These are phyloP conservation scores for Cercospora beticola DNA, from an alignment of 2,329 filamentous ascomycete genomes.

Conservation along the genomic window DNA sequence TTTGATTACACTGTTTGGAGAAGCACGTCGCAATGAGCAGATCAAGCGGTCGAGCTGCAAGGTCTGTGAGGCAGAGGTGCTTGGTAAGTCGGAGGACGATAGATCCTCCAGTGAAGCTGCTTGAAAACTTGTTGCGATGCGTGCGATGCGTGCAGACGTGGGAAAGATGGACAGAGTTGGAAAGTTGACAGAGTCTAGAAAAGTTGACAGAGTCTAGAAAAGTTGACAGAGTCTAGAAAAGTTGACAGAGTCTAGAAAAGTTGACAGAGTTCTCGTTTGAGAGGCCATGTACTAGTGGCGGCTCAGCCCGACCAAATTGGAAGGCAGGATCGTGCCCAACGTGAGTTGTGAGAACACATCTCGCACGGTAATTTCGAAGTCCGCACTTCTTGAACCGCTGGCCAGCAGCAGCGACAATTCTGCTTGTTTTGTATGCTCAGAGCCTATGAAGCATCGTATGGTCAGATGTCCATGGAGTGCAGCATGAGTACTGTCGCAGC, in stretches of 20 bases:
- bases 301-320: not conserved
- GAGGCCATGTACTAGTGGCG: not conserved
- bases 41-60: not conserved
- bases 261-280: not conserved
- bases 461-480: too few relatives aligned
- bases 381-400: too few relatives aligned
- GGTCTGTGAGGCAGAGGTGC: not conserved
- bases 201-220: not conserved
- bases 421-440: too few relatives aligned
- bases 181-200: not conserved
- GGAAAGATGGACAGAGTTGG: not conserved
- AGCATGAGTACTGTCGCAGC: too few relatives aligned
- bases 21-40: not conserved
- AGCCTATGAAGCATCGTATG: too few relatives aligned
- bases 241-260: not conserved
- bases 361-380: too few relatives aligned
- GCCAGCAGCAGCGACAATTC: too few relatives aligned
- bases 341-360: too few relatives aligned
- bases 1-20: not conserved
- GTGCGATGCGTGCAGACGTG: not conserved
- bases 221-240: not conserved
- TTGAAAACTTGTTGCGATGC: not conserved
- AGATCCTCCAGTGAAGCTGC: not conserved
- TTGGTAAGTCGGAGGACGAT: not conserved
- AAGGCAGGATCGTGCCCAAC: too few relatives aligned